phyloP scores from a whole-genome alignment of 2,329 filamentous ascomycete species.

The Hypomyces perniciosus region DNA sequence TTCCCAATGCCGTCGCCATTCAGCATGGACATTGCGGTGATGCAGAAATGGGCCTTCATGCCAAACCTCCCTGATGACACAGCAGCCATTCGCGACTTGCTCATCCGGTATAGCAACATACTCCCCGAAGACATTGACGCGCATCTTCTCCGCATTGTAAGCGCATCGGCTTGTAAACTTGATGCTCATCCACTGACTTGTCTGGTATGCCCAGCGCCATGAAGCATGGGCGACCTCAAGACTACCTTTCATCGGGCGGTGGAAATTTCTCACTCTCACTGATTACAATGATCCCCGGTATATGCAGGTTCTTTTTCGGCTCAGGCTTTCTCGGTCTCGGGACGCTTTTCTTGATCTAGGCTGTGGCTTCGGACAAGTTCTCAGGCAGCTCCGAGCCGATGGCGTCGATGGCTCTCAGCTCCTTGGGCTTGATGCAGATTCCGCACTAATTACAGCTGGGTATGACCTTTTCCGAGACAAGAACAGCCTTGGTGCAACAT shows the following conservation, averaged over 20 bases:
- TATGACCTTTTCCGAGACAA: conserved; percentile 60
- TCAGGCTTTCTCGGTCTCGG: conserved; percentile 32
- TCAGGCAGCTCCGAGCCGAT: conserved; percentile 44
- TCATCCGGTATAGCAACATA: conserved; percentile 34
- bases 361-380: conserved; percentile 45
- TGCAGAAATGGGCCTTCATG: conserved; percentile 32
- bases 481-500: conserved; percentile 37
- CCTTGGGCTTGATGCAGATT: conserved; percentile 44
- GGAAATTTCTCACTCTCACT: conserved; percentile 42
- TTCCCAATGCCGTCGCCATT: neutral
- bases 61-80: conserved; percentile 32
- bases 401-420: conserved; percentile 43
- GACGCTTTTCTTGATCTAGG: conserved; percentile 44
- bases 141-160: conserved; percentile 32
- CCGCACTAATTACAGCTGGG: conserved; percentile 49
- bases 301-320: conserved; percentile 35
- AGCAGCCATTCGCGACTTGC: conserved; percentile 30
- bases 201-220: conserved; percentile 31
- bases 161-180: conserved; percentile 11
- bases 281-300: conserved; percentile 37
- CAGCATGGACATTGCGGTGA: conserved; percentile 30
- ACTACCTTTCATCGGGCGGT: conserved; percentile 42
- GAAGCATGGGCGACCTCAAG: conserved; percentile 40
- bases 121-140: conserved; percentile 28
- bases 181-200: neutral